Percentiles rank a stretch among this genome's conserved stretches.
Evolutionary conservation across 495 filamentous ascomycete genomes (phyloP).

Genomic region (Neurospora intermedia): DNA sequence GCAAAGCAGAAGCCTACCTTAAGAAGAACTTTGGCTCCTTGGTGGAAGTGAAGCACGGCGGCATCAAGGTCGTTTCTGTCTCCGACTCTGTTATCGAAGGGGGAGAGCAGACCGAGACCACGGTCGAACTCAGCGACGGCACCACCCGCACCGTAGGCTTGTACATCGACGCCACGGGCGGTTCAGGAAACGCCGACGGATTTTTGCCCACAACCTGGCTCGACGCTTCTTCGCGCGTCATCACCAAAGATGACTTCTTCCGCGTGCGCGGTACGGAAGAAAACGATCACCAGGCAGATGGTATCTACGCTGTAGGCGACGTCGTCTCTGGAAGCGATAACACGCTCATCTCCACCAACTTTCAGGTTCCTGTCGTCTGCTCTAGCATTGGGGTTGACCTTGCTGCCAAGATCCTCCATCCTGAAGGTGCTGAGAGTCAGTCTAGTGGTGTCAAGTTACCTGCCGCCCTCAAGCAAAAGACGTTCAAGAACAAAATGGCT

Average conservation of each 20-base stretch:
- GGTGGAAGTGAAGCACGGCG: neutral
- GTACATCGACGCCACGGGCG: constrained; percentile 44
- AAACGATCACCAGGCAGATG: neutral
- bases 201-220: constrained; percentile 35
- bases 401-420: neutral
- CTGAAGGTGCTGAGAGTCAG: too few relatives aligned
- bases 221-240: neutral
- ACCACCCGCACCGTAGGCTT: constrained; percentile 28
- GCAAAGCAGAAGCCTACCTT: neutral
- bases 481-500: constrained; percentile 27
- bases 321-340: constrained; percentile 1
- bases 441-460: neutral
- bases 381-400: neutral
- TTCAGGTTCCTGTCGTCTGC: neutral
- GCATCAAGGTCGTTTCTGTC: neutral
- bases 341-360: neutral
- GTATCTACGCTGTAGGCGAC: constrained; percentile 1
- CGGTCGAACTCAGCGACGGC: constrained; percentile 14
- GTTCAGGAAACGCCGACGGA: constrained; percentile 32
- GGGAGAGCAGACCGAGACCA: neutral
- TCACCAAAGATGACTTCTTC: neutral
- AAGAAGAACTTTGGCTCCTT: neutral
- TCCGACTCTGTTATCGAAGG: neutral
- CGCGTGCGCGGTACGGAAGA: neutral
- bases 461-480: neutral